Percentiles rank a stretch among this genome's conserved stretches.
These are phyloP conservation scores for Ustanciosporium gigantosporum DNA, from an alignment of 1,284 basidiomycete genomes.

Conservation along the genomic window DNA sequence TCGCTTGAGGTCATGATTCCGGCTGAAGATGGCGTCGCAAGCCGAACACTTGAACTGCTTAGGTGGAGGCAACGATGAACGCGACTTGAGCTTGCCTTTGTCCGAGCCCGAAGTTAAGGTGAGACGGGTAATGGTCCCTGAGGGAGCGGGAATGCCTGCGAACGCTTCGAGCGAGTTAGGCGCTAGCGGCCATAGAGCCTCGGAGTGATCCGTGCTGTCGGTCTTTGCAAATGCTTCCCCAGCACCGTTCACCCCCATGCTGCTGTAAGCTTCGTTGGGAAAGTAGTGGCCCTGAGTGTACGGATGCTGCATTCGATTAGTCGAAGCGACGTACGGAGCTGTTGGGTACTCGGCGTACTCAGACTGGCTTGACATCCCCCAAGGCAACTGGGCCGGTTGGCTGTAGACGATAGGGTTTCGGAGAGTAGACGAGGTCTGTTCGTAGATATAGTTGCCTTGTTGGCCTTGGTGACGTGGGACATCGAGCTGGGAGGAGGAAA, in stretches of 20 bases:
- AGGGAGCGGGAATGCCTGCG: constrained; percentile 20
- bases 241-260: constrained; percentile 7
- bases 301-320: background rate
- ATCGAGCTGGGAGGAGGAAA: constrained; percentile 12
- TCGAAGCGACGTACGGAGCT: constrained; percentile 13
- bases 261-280: background rate
- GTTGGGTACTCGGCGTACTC: constrained; percentile 31
- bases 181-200: constrained; percentile 24
- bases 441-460: constrained; percentile 20
- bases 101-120: constrained; percentile 24
- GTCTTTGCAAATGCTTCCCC: constrained; percentile 7
- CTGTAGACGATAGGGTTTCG: constrained; percentile 35
- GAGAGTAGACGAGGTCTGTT: constrained; percentile 14
- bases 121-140: constrained; percentile 12
- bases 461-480: constrained; percentile 8
- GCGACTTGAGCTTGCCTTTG: constrained; percentile 16
- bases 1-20: constrained; percentile 56
- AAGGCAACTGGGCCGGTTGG: constrained; percentile 16
- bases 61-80: constrained; percentile 24
- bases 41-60: constrained; percentile 50
- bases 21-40: constrained; percentile 50
- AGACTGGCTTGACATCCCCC: constrained; percentile 8
- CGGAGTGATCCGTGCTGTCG: constrained; percentile 2
- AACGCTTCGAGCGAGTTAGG: constrained; percentile 35
- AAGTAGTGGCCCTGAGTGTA: background rate